A percentile compares a stretch with the other conserved stretches of the same genome.
phyloP scores from a whole-genome alignment of 176 grass and related monocot genomes.

The Juncus inflexus region DNA sequence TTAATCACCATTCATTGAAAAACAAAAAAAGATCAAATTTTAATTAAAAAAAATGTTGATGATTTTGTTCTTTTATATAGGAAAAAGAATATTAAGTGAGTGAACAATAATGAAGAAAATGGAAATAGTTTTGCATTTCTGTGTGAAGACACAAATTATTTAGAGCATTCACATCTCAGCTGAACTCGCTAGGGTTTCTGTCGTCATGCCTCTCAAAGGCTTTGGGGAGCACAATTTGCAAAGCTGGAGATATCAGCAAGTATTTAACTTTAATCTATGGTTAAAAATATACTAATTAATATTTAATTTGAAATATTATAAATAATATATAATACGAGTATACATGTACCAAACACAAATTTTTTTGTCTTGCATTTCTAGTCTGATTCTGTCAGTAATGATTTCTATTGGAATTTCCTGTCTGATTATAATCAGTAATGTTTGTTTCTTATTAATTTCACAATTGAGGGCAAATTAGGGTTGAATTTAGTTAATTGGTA shows the following conservation, averaged over 20 bases:
- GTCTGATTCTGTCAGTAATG: no score
- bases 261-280: no score
- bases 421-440: no score
- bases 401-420: no score
- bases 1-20: slow-evolving; percentile 51
- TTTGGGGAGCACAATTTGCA: slow-evolving; percentile 97
- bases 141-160: slow-evolving; percentile 82
- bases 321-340: no score
- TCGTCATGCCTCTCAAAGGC: slow-evolving; percentile 97
- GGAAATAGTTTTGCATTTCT: slow-evolving; percentile 96
- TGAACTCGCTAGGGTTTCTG: slow-evolving; percentile 84
- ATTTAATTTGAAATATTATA: no score
- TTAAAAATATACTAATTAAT: no score
- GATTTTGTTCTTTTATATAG: slow-evolving; percentile 40
- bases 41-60: background rate
- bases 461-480: no score
- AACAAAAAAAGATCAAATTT: slow-evolving; percentile 7
- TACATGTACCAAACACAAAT: no score
- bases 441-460: no score
- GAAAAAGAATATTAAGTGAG: slow-evolving; percentile 41
- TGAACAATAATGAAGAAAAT: slow-evolving; percentile 41
- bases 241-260: slow-evolving; percentile 98
- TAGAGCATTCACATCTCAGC: slow-evolving; percentile 85
- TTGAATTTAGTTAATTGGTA: background rate
- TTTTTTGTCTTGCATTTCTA: no score